These are phyloP conservation scores for Candida dajiaensis DNA, from an alignment of 805 yeast genomes.

Conservation along the genomic window DNA sequence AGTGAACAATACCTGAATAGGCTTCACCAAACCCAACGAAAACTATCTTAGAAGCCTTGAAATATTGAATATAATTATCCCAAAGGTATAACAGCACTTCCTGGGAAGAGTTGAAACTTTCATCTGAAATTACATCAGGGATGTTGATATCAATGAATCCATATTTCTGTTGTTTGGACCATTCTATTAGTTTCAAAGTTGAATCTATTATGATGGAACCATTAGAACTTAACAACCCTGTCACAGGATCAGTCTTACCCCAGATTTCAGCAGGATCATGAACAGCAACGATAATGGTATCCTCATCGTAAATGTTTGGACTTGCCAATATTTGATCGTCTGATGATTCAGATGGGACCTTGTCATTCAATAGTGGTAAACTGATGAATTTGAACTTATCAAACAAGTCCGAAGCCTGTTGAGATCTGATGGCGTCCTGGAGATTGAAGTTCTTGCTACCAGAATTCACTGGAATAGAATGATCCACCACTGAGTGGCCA, in stretches of 20 bases:
- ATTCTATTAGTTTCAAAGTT: slow-evolving; percentile 61
- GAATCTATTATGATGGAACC: slow-evolving; percentile 74
- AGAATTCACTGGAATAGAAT: slow-evolving; percentile 28
- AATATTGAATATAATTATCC: slow-evolving; percentile 85
- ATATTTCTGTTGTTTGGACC: slow-evolving; percentile 54
- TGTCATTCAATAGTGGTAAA: slow-evolving; percentile 54
- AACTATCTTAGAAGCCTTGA: slow-evolving; percentile 62
- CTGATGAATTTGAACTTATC: slow-evolving; percentile 52
- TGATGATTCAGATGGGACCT: slow-evolving; percentile 36
- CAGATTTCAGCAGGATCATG: slow-evolving; percentile 93
- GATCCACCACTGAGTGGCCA: slow-evolving; percentile 42
- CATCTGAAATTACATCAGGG: slow-evolving; percentile 47
- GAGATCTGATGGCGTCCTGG: slow-evolving; percentile 69
- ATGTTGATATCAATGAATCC: slow-evolving; percentile 83
- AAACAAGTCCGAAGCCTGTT: slow-evolving; percentile 56
- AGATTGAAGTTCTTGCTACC: slow-evolving; percentile 42
- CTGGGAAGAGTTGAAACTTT: slow-evolving; percentile 58
- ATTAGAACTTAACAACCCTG: slow-evolving; percentile 70
- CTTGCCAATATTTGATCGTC: slow-evolving; percentile 69
- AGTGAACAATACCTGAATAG: slow-evolving; percentile 77
- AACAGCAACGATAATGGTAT: slow-evolving; percentile 62
- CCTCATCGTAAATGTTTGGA: slow-evolving; percentile 56
- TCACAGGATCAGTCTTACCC: slow-evolving; percentile 76
- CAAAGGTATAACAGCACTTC: slow-evolving; percentile 75
- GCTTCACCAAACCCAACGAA: slow-evolving; percentile 90